A percentile compares a stretch with the other conserved stretches of the same genome.
Evolutionary conservation across 73 alveolate species (phyloP).

Genomic region (Durusdinium trenchii): DNA sequence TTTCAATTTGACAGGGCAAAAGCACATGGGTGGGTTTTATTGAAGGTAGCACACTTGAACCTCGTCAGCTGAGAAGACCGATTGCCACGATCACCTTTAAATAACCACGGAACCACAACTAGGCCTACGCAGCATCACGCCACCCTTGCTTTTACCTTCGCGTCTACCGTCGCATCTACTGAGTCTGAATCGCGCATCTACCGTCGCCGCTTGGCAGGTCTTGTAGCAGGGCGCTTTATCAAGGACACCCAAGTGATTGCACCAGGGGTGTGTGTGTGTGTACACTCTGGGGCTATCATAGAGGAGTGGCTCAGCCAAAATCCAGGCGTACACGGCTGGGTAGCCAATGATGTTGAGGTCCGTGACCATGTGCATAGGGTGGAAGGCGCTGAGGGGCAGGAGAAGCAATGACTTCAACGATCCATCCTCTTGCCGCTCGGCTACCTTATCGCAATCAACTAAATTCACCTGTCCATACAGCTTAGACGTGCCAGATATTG

Average conservation of each 20-base stretch:
- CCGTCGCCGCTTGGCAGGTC: neutral
- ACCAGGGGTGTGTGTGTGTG: neutral
- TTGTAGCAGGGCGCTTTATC: neutral
- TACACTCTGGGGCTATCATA: neutral
- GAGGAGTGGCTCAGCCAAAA: neutral
- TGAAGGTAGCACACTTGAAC: no score
- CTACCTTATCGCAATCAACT: no score
- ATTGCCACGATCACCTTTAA: no score
- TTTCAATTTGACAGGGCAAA: no score
- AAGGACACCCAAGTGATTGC: neutral
- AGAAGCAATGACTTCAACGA: neutral
- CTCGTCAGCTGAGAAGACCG: no score
- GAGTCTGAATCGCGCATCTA: no score
- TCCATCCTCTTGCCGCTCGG: no score
- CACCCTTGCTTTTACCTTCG: neutral
- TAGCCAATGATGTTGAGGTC: neutral
- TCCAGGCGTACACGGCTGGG: neutral
- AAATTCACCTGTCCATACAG: no score
- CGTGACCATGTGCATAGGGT: neutral
- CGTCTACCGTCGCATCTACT: neutral
- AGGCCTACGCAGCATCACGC: neutral
- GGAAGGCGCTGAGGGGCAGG: neutral
- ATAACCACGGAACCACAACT: neutral
- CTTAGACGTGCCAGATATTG: no score
- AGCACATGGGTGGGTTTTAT: no score